phyloP scores from a whole-genome alignment of 495 filamentous ascomycete species.

The Bacidia rubella region DNA sequence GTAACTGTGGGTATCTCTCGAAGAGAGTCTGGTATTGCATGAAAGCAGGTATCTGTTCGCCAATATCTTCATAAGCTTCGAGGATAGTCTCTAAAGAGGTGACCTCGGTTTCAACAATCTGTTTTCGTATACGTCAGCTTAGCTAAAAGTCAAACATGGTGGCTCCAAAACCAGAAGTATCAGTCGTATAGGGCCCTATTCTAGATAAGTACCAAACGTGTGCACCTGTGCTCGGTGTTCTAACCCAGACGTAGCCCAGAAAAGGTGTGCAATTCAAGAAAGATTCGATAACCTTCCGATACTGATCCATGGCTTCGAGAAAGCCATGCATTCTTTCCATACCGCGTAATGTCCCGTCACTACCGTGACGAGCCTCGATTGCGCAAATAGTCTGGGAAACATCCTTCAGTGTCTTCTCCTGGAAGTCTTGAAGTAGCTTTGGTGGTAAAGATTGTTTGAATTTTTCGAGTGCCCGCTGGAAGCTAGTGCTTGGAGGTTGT shows the following conservation, averaged over 20 bases:
- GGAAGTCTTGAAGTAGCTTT: neutral
- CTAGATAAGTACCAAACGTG: neutral
- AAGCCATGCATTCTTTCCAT: conserved; percentile 25
- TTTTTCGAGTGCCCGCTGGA: neutral
- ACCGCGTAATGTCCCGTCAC: conserved; percentile 20
- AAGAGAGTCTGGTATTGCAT: conserved; percentile 22
- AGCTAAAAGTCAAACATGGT: neutral
- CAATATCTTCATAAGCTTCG: neutral
- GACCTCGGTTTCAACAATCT: neutral
- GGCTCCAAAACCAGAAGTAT: neutral
- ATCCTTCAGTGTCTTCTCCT: neutral
- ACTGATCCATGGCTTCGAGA: conserved; percentile 30
- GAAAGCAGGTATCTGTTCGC: neutral
- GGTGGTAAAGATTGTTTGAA: neutral
- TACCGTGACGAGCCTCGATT: neutral
- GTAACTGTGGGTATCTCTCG: conserved; percentile 17
- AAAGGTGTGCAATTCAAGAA: conserved; percentile 23
- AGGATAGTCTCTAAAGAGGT: neutral
- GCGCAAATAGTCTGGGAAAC: neutral
- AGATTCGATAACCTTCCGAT: conserved; percentile 26
- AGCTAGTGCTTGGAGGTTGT: neutral
- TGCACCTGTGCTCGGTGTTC: neutral
- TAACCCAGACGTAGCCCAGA: conserved; percentile 29
- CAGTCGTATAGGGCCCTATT: neutral
- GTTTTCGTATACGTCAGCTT: neutral